These are phyloP conservation scores for Podospora sp. DNA, from an alignment of 495 filamentous ascomycete genomes.

Conservation along the genomic window DNA sequence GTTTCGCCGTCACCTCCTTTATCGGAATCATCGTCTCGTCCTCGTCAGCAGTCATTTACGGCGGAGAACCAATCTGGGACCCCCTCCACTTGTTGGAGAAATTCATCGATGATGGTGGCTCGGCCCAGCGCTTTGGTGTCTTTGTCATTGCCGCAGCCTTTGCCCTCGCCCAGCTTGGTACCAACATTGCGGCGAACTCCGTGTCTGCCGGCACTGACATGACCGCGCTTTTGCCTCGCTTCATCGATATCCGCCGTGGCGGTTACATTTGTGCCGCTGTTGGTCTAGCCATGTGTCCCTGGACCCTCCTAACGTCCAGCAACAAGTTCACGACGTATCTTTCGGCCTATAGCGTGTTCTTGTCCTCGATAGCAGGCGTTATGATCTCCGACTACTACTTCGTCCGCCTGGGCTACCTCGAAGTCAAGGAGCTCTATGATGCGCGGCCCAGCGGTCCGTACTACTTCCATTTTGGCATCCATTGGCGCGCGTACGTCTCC, in stretches of 20 bases:
- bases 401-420: constrained; percentile 80
- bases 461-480: constrained; percentile 71
- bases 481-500: constrained; percentile 81
- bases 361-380: constrained; percentile 88
- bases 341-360: constrained; percentile 92
- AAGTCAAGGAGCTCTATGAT: constrained; percentile 79
- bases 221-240: constrained; percentile 87
- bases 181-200: constrained; percentile 92
- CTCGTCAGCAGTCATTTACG: constrained; percentile 76
- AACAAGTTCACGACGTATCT: constrained; percentile 96
- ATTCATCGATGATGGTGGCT: constrained; percentile 75
- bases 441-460: constrained; percentile 68
- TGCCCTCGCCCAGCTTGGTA: constrained; percentile 83
- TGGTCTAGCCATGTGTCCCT: constrained; percentile 88
- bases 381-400: constrained; percentile 91
- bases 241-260: constrained; percentile 84
- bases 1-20: constrained; percentile 87
- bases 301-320: constrained; percentile 73
- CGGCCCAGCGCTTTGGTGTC: constrained; percentile 79
- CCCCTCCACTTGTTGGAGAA: constrained; percentile 73
- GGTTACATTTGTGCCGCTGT: constrained; percentile 85
- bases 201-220: constrained; percentile 89
- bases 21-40: constrained; percentile 95
- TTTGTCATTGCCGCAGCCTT: constrained; percentile 86
- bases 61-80: constrained; percentile 78